These are phyloP conservation scores for Plantago major DNA, from an alignment of 257 asterid species.

Conservation along the genomic window DNA sequence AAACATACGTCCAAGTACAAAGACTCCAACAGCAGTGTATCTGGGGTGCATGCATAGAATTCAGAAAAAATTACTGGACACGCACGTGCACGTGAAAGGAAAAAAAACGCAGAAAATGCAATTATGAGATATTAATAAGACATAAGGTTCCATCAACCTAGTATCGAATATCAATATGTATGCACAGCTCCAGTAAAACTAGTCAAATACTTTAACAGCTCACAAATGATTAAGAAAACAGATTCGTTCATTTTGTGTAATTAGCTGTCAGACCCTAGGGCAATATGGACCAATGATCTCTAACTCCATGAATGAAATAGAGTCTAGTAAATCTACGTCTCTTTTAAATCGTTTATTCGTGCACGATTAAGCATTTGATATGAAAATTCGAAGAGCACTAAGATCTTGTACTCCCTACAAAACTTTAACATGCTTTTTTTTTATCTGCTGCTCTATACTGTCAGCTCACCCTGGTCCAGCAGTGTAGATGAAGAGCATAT, in stretches of 20 bases:
- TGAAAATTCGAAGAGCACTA: background rate
- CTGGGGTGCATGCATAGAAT: conserved; percentile 38
- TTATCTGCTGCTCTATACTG: background rate
- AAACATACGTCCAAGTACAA: conserved; percentile 91
- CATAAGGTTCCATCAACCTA: background rate
- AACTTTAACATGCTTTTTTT: background rate
- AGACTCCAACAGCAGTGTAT: conserved; percentile 96
- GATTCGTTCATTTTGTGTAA: background rate
- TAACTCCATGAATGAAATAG: background rate
- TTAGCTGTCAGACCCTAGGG: background rate
- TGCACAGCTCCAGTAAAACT: background rate
- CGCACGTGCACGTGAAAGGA: background rate
- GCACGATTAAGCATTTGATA: background rate
- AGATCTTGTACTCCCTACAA: background rate
- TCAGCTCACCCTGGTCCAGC: no score
- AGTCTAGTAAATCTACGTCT: background rate
- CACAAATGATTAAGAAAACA: conserved; percentile 8
- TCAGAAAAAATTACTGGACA: conserved; percentile 26
- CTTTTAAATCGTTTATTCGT: background rate
- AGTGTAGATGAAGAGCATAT: no score
- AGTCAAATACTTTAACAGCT: conserved; percentile 17
- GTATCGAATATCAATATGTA: conserved; percentile 1
- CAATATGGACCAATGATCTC: background rate
- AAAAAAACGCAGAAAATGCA: conserved; percentile 12
- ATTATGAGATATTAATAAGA: conserved; percentile 11